Evolutionary conservation across 495 filamentous ascomycete genomes (phyloP).

Genomic region (Hypoxylon fuscum): DNA sequence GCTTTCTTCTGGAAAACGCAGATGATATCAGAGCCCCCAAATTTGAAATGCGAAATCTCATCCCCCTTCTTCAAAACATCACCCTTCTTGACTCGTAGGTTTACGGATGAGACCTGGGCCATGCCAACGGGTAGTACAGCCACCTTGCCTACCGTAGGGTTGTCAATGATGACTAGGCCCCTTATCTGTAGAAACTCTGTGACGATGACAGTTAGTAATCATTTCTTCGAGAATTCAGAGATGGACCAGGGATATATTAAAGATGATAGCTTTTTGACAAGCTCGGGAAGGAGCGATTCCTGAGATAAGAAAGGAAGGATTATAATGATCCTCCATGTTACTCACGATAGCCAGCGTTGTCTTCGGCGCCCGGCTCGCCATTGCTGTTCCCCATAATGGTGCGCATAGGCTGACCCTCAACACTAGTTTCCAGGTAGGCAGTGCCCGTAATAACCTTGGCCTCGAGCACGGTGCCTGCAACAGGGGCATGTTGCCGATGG

Average conservation of each 20-base stretch:
- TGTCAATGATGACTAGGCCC: slow-evolving; percentile 48
- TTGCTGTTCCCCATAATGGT: too few species aligned
- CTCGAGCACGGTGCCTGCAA: slow-evolving; percentile 48
- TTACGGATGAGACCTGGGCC: slow-evolving; percentile 53
- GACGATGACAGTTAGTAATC: background rate
- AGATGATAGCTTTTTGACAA: background rate
- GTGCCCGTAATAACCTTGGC: slow-evolving; percentile 42
- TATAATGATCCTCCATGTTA: background rate
- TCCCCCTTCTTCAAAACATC: slow-evolving; percentile 46
- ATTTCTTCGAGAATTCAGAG: background rate
- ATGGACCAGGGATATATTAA: too few species aligned
- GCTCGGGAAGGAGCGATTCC: background rate
- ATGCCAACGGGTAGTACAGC: slow-evolving; percentile 55
- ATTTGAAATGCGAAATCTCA: slow-evolving; percentile 54
- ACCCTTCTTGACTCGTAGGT: slow-evolving; percentile 43
- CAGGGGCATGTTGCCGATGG: slow-evolving; percentile 59
- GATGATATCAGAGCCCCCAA: slow-evolving; percentile 54
- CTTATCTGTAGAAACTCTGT: slow-evolving; percentile 48
- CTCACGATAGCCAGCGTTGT: slow-evolving; percentile 45
- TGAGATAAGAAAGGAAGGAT: too few species aligned
- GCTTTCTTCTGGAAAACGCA: slow-evolving; percentile 37
- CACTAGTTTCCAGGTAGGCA: slow-evolving; percentile 41
- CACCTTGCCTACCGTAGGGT: slow-evolving; percentile 36
- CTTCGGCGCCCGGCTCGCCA: slow-evolving; percentile 33
- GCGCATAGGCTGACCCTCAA: slow-evolving; percentile 4